These are phyloP conservation scores for Magnaporthiopsis rhizophila DNA, from an alignment of 2,329 filamentous ascomycete genomes.

Conservation along the genomic window DNA sequence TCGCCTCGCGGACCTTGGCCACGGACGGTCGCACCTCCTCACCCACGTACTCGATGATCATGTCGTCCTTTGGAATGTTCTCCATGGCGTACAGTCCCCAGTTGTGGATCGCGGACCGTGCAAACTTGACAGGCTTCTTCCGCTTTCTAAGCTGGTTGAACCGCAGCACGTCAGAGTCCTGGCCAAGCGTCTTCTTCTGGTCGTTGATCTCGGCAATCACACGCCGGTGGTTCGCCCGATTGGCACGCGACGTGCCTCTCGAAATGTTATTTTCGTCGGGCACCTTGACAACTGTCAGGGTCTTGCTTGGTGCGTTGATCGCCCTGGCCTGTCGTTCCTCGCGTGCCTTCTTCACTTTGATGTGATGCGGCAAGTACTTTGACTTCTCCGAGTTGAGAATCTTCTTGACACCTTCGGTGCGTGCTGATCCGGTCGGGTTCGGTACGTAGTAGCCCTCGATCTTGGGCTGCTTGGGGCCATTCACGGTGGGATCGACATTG, in stretches of 20 bases:
- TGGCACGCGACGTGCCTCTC: constrained; percentile 86
- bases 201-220: constrained; percentile 92
- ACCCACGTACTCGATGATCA: constrained; percentile 99
- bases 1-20: constrained; percentile 87
- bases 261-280: constrained; percentile 72
- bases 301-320: constrained; percentile 31
- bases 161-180: constrained; percentile 83
- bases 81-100: constrained; percentile 98
- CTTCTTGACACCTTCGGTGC: constrained; percentile 90
- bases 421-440: constrained; percentile 75
- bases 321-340: constrained; percentile 81
- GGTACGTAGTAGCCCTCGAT: constrained; percentile 72
- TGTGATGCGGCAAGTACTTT: constrained; percentile 94
- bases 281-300: constrained; percentile 62
- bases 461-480: constrained; percentile 18
- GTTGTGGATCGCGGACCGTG: constrained; percentile 94
- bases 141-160: constrained; percentile 99
- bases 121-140: constrained; percentile 98
- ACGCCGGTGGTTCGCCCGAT: constrained; percentile 90
- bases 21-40: constrained; percentile 96
- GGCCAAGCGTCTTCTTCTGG: constrained; percentile 77
- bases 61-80: constrained; percentile 93
- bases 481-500: constrained; percentile 24
- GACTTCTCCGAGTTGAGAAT: constrained; percentile 97
- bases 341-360: constrained; percentile 85